Evolutionary conservation across 2,329 filamentous ascomycete genomes (phyloP).

Genomic region (Alternaria hordeiaustralica): DNA sequence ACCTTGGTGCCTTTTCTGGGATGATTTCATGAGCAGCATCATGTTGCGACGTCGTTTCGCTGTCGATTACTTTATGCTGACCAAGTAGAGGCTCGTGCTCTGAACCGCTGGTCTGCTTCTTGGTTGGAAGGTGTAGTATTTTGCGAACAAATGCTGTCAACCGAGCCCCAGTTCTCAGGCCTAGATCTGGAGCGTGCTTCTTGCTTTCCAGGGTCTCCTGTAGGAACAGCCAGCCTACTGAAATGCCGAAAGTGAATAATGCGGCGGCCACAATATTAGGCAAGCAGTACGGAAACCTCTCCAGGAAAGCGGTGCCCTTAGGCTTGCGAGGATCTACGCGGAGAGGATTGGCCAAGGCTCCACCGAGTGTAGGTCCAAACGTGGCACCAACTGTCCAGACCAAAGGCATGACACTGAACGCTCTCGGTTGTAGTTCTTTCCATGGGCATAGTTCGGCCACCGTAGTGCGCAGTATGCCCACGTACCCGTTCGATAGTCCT

Average conservation of each 20-base stretch:
- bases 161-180: slow-evolving; percentile 73
- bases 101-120: slow-evolving; percentile 6
- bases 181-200: slow-evolving; percentile 73
- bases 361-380: slow-evolving; percentile 85
- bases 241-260: slow-evolving; percentile 80
- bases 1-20: slow-evolving; percentile 39
- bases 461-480: slow-evolving; percentile 84
- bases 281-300: slow-evolving; percentile 78
- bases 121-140: slow-evolving; percentile 19
- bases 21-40: neutral
- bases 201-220: slow-evolving; percentile 82
- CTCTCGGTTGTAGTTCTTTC: slow-evolving; percentile 81
- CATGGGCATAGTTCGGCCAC: slow-evolving; percentile 92
- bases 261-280: slow-evolving; percentile 80
- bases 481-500: slow-evolving; percentile 85
- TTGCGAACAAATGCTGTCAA: slow-evolving; percentile 53
- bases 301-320: slow-evolving; percentile 68
- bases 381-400: slow-evolving; percentile 88
- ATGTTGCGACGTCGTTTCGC: slow-evolving; percentile 17
- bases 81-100: slow-evolving; percentile 43
- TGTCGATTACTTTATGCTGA: slow-evolving; percentile 25
- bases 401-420: slow-evolving; percentile 92
- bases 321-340: slow-evolving; percentile 76
- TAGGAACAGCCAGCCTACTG: slow-evolving; percentile 78
- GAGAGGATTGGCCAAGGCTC: slow-evolving; percentile 81